phyloP scores from a whole-genome alignment of 805 yeast genomes.

The Diddensiella caesifluorescens region DNA sequence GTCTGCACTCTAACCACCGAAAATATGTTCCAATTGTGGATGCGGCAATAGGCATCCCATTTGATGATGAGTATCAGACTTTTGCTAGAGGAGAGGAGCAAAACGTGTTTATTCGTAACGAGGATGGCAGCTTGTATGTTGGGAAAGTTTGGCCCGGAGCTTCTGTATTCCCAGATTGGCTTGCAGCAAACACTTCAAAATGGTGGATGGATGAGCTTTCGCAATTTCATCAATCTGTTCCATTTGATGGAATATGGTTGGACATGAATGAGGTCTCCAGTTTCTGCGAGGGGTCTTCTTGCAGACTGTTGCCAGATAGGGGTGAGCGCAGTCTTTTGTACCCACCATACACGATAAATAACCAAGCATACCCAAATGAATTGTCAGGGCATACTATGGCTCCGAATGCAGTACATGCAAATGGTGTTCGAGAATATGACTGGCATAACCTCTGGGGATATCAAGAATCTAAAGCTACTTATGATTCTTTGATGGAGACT shows the following conservation, averaged over 20 bases:
- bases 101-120: slow-evolving; percentile 43
- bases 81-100: slow-evolving; percentile 46
- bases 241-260: slow-evolving; percentile 81
- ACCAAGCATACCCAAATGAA: slow-evolving; percentile 36
- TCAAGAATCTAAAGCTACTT: slow-evolving; percentile 43
- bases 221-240: slow-evolving; percentile 44
- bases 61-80: slow-evolving; percentile 47
- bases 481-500: slow-evolving; percentile 49
- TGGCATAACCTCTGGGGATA: slow-evolving; percentile 80
- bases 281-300: slow-evolving; percentile 35
- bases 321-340: slow-evolving; percentile 29
- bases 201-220: slow-evolving; percentile 35
- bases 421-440: slow-evolving; percentile 79
- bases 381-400: slow-evolving; percentile 86
- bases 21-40: slow-evolving; percentile 79
- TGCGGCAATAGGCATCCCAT: slow-evolving; percentile 50
- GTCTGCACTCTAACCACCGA: slow-evolving; percentile 66
- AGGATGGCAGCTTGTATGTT: slow-evolving; percentile 46
- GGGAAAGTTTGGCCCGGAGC: slow-evolving; percentile 99
- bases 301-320: slow-evolving; percentile 10
- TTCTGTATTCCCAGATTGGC: slow-evolving; percentile 84
- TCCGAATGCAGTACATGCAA: slow-evolving; percentile 68
- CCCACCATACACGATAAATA: slow-evolving; percentile 35
- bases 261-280: slow-evolving; percentile 94
- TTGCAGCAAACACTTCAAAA: slow-evolving; percentile 52